Evolutionary conservation across 2,329 filamentous ascomycete species (phyloP).

Genomic region (Chaetothyriales sp.): DNA sequence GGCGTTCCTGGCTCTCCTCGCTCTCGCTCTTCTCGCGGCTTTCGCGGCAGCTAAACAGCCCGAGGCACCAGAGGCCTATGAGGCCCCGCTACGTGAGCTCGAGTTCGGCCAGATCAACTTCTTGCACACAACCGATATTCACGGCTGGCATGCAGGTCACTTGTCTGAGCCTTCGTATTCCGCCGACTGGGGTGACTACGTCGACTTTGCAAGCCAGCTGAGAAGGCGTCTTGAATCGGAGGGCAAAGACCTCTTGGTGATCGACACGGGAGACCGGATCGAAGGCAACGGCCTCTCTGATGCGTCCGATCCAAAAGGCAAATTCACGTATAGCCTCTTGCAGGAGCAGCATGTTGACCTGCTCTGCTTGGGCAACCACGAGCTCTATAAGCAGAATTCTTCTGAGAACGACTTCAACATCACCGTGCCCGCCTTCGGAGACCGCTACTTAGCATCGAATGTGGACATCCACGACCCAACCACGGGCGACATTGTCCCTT

Average conservation of each 20-base stretch:
- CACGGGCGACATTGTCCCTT: conserved; percentile 56
- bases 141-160: conserved; percentile 92
- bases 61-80: conserved; percentile 60
- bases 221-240: conserved; percentile 61
- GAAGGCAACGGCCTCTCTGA: conserved; percentile 95
- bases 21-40: conserved; percentile 5
- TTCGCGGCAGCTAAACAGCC: conserved; percentile 52
- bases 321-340: conserved; percentile 79
- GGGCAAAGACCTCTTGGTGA: conserved; percentile 73
- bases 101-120: conserved; percentile 94
- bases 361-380: conserved; percentile 82
- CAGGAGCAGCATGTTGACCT: conserved; percentile 71
- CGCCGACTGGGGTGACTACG: conserved; percentile 95
- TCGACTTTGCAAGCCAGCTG: conserved; percentile 81
- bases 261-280: conserved; percentile 87
- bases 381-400: conserved; percentile 72
- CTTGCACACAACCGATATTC: conserved; percentile 89
- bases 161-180: conserved; percentile 88
- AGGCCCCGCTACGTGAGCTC: conserved; percentile 69
- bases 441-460: conserved; percentile 79
- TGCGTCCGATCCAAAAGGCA: conserved; percentile 71
- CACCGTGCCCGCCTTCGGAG: conserved; percentile 70
- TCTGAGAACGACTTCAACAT: conserved; percentile 63
- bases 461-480: conserved; percentile 69
- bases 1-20: not conserved